A percentile compares a stretch with the other conserved stretches of the same genome.
These are phyloP conservation scores for Xylaria multiplex DNA, from an alignment of 2,329 filamentous ascomycete species.

Conservation along the genomic window DNA sequence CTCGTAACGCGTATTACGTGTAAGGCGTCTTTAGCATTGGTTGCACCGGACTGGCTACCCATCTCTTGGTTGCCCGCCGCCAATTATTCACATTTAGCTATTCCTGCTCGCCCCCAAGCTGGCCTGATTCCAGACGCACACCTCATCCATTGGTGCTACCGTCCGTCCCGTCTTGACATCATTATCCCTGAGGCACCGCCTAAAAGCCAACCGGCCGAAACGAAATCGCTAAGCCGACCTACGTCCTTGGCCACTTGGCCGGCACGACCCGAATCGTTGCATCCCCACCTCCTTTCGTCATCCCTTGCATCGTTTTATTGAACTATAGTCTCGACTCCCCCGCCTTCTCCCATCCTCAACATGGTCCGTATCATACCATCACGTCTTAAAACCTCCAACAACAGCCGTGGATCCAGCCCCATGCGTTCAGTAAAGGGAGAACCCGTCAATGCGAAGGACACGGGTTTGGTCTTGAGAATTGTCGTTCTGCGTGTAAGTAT, in stretches of 20 bases:
- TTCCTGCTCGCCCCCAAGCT: conserved; percentile 1
- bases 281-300: conserved; percentile 22
- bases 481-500: conserved; percentile 57
- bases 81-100: conserved; percentile 2
- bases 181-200: conserved; percentile 18
- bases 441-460: conserved; percentile 54
- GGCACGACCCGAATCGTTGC: conserved; percentile 29
- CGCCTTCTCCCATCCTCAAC: conserved; percentile 40
- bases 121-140: conserved; percentile 12
- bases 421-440: conserved; percentile 62
- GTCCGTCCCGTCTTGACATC: conserved; percentile 22
- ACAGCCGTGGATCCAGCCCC: conserved; percentile 60
- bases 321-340: conserved; percentile 16
- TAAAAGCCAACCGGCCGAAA: conserved; percentile 19
- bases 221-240: conserved; percentile 13
- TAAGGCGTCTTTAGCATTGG: not conserved
- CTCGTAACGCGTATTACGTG: conserved; percentile 1
- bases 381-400: conserved; percentile 61
- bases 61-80: not conserved
- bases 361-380: conserved; percentile 69
- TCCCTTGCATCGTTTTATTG: conserved; percentile 12
- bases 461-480: conserved; percentile 63
- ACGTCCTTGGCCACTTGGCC: conserved; percentile 12
- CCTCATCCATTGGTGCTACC: conserved; percentile 14
- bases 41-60: not conserved